Evolutionary conservation across 208 protist genomes (phyloP), one percentile per base, ranked within the genome.

Genomic region (Crithidia mellificae): DNA sequence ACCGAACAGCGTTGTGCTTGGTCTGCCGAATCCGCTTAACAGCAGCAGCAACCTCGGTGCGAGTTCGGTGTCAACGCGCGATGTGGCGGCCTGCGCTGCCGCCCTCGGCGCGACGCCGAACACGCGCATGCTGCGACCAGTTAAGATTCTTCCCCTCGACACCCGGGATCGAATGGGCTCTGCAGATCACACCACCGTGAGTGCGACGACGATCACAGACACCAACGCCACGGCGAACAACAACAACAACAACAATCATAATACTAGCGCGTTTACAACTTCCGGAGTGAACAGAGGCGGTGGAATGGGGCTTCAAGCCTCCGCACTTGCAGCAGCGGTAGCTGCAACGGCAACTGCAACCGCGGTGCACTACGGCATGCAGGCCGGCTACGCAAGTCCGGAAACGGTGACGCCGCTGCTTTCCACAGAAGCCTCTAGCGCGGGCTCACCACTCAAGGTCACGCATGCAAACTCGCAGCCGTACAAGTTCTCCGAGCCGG

Each of bases 101-200:
- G 70, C 36, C 30, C 22, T 44, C n/a, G 49, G n/a, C 32, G 25
- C 9, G 1, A 41, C 36, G 11, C 54, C 62, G 5, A 14, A 20
- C 30, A 56, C 17, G 6, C 53, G 46, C 20, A 68, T 75, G 62
- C 46, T 75, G n/a, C 52, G 27, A 0, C 69, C 69, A 2, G 19
- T 68, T 0, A 25, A 29, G 1, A 30, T 50, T n/a, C 25, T 68
- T 19, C 7, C 53, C 11, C 15, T 38, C 8, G 54, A 50, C n/a
- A n/a, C n/a, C n/a, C n/a, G n/a, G n/a, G n/a, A n/a, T n/a, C n/a
- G n/a, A n/a, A n/a, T n/a, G n/a, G n/a, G n/a, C n/a, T n/a, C n/a
- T n/a, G n/a, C n/a, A n/a, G n/a, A n/a, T n/a, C n/a, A n/a, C n/a
- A n/a, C n/a, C n/a, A n/a, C n/a, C n/a, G n/a, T n/a, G 19, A 19